phyloP scores from a whole-genome alignment of 2,329 filamentous ascomycete species.

The Chaetomium sp. region DNA sequence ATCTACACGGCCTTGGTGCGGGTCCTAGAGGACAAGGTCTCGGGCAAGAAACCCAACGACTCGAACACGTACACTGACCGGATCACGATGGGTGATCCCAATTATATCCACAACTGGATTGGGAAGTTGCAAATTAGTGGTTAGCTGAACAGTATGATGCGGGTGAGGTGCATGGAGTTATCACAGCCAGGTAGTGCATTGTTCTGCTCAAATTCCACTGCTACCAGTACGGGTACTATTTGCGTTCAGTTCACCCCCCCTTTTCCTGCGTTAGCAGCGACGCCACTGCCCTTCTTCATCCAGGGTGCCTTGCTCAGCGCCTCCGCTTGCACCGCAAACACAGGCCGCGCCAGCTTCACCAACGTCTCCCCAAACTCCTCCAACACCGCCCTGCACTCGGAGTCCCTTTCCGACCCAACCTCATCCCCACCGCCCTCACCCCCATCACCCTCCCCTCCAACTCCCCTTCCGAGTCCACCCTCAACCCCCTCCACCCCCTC shows the following conservation, averaged over 20 bases:
- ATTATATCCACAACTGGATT: background rate
- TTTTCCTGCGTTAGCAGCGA: background rate
- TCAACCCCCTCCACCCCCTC: slow-evolving; percentile 34
- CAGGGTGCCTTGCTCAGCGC: slow-evolving; percentile 39
- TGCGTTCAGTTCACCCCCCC: background rate
- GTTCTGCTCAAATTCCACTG: background rate
- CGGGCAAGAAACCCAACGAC: background rate
- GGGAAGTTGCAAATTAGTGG: background rate
- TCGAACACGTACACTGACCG: background rate
- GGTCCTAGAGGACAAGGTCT: background rate
- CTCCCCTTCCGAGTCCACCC: slow-evolving; percentile 42
- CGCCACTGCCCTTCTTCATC: slow-evolving; percentile 19
- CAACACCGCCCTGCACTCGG: slow-evolving; percentile 38
- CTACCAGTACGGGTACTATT: background rate
- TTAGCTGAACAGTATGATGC: background rate
- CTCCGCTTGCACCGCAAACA: slow-evolving; percentile 44
- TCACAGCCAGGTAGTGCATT: background rate
- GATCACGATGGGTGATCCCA: background rate
- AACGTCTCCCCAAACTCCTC: slow-evolving; percentile 43
- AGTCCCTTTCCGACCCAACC: slow-evolving; percentile 17
- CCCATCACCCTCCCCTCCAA: slow-evolving; percentile 45
- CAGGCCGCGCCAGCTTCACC: slow-evolving; percentile 36
- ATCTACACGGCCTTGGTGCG: background rate
- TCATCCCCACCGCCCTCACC: slow-evolving; percentile 11
- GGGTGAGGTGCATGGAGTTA: too few species aligned